Percentiles rank a stretch among this genome's conserved stretches.
Conservation (phyloP, 2,329 filamentous ascomycete species). For the Stachybotrys echinatus region DNA sequence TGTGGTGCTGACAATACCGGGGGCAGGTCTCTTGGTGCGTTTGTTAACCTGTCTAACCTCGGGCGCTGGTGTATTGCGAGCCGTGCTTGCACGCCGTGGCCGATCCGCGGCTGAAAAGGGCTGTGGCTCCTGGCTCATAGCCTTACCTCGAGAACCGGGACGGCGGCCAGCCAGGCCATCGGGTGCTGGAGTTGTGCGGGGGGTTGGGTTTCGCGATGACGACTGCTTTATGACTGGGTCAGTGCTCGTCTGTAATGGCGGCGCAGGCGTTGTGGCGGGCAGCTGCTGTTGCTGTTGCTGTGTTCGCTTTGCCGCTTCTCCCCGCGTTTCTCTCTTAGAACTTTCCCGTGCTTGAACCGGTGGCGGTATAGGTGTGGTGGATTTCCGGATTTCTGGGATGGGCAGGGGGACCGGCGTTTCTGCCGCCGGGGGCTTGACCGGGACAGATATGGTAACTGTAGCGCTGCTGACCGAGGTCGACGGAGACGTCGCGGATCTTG, state of each 20-base stretch:
- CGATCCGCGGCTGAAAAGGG: constrained; percentile 45
- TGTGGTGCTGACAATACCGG: constrained; percentile 62
- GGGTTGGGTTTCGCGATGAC: constrained; percentile 27
- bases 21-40: constrained; percentile 64
- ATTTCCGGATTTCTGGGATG: constrained; percentile 23
- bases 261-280: constrained; percentile 6
- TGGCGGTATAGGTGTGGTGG: constrained; percentile 24
- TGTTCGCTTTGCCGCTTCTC: constrained; percentile 34
- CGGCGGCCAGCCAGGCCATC: constrained; percentile 35
- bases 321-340: constrained; percentile 40
- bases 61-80: constrained; percentile 51
- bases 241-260: constrained; percentile 5
- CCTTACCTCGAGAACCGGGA: constrained; percentile 48
- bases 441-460: constrained; percentile 18
- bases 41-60: constrained; percentile 44
- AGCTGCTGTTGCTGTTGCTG: constrained; percentile 23
- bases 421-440: constrained; percentile 22
- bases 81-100: constrained; percentile 50
- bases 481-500: constrained; percentile 24
- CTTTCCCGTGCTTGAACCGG: constrained; percentile 21
- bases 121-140: constrained; percentile 45
- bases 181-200: constrained; percentile 22
- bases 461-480: constrained; percentile 14
- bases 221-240: constrained; percentile 21
- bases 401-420: constrained; percentile 33